These are phyloP conservation scores for Quercus alba DNA, from an alignment of 306 rosid species.

Conservation along the genomic window DNA sequence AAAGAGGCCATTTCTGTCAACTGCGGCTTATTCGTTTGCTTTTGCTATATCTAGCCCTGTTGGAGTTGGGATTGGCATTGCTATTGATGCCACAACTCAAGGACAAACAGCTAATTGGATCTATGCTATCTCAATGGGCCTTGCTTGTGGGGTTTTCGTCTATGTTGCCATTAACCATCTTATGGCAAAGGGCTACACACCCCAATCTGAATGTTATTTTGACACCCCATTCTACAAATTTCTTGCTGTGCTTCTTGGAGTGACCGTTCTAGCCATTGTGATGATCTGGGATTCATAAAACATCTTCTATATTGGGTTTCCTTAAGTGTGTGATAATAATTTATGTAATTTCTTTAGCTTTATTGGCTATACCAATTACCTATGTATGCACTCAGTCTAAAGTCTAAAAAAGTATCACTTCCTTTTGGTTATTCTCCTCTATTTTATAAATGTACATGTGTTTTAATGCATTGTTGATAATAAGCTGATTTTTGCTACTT, in stretches of 20 bases:
- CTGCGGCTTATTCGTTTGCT: slow-evolving; percentile 52
- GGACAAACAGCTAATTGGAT: slow-evolving; percentile 65
- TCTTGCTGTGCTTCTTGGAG: slow-evolving; percentile 65
- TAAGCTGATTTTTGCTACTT: not conserved
- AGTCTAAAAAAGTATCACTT: too few species aligned
- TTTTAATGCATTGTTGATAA: not conserved
- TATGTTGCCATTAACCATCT: slow-evolving; percentile 82
- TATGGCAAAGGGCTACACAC: slow-evolving; percentile 62
- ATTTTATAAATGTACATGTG: not conserved
- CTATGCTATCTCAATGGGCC: slow-evolving; percentile 70
- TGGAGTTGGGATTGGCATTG: slow-evolving; percentile 78
- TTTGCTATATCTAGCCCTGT: slow-evolving; percentile 12
- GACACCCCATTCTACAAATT: slow-evolving; percentile 61
- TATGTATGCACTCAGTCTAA: too few species aligned
- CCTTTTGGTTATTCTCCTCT: not conserved
- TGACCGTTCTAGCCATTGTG: slow-evolving; percentile 63
- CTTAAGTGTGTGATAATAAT: not conserved
- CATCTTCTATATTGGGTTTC: not conserved
- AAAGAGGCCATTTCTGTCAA: slow-evolving; percentile 52
- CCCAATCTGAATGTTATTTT: slow-evolving; percentile 24
- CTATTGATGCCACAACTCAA: slow-evolving; percentile 66
- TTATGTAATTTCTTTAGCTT: too few species aligned
- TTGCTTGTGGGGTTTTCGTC: slow-evolving; percentile 76
- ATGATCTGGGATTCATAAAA: slow-evolving; percentile 58
- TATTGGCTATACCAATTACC: too few species aligned